A percentile compares a stretch with the other conserved stretches of the same genome.
Conservation (phyloP, 2,329 filamentous ascomycete species). For the Scortechinia acanthostroma region DNA sequence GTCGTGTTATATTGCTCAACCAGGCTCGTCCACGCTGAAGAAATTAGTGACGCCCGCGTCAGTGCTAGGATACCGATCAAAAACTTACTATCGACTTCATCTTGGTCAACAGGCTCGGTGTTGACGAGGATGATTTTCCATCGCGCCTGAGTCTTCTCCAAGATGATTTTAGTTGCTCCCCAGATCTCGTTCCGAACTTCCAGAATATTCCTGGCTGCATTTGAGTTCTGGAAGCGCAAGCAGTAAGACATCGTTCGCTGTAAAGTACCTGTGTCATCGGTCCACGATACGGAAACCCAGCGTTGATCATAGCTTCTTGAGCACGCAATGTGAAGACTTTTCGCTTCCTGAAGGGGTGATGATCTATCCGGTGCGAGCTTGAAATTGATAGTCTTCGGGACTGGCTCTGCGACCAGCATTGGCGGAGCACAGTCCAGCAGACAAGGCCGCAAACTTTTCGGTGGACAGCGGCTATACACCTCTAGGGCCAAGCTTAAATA, state of each 20-base stretch:
- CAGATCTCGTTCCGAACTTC: constrained; percentile 48
- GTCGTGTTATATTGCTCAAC: constrained; percentile 25
- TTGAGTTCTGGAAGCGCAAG: constrained; percentile 26
- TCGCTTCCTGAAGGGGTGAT: constrained; percentile 47
- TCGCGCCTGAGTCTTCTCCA: constrained; percentile 37
- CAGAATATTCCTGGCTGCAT: constrained; percentile 21
- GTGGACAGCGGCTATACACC: constrained; percentile 48
- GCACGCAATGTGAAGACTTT: constrained; percentile 49
- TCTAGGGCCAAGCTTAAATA: constrained; percentile 43
- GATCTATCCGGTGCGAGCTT: constrained; percentile 38
- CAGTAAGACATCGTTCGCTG: constrained; percentile 45
- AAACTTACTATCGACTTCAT: constrained; percentile 36
- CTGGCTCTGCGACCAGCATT: constrained; percentile 39
- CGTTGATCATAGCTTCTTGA: constrained; percentile 42
- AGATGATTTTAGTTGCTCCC: constrained; percentile 43
- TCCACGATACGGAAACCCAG: constrained; percentile 54
- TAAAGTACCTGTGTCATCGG: constrained; percentile 43
- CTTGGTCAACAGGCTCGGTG: constrained; percentile 37
- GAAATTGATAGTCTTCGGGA: constrained; percentile 45
- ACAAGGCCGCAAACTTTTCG: constrained; percentile 18
- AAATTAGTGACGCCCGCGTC: not conserved
- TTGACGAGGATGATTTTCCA: constrained; percentile 48
- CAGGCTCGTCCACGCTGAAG: constrained; percentile 22
- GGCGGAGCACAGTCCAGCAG: constrained; percentile 38
- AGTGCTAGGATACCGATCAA: not conserved